A percentile compares a stretch with the other conserved stretches of the same genome.
phyloP scores from a whole-genome alignment of 2,329 filamentous ascomycete species.

The Coniochaeta ligniaria region DNA sequence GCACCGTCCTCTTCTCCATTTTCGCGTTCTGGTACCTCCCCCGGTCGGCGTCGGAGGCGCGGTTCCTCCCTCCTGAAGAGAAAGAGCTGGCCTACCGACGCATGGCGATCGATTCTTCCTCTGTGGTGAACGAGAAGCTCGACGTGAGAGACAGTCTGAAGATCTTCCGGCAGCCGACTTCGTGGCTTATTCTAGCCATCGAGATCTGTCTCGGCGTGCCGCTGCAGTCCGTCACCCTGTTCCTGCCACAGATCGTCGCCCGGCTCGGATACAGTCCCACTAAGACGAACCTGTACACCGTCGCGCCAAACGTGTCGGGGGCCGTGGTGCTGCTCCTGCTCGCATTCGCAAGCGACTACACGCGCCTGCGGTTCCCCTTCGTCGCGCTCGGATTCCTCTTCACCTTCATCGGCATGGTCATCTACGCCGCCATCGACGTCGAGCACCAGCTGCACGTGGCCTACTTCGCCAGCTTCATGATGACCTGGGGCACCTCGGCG shows the following conservation, averaged over 20 bases:
- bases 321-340: conserved; percentile 66
- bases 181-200: conserved; percentile 42
- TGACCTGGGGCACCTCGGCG: conserved; percentile 73
- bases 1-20: conserved; percentile 53
- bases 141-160: conserved; percentile 40
- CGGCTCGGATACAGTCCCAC: conserved; percentile 39
- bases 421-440: conserved; percentile 66
- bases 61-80: conserved; percentile 59
- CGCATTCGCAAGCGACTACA: conserved; percentile 62
- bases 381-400: conserved; percentile 67
- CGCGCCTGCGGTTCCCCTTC: conserved; percentile 62
- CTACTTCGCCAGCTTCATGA: conserved; percentile 75
- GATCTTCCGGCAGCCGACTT: conserved; percentile 43
- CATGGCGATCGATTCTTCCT: conserved; percentile 69
- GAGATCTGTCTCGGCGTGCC: conserved; percentile 55
- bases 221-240: conserved; percentile 41
- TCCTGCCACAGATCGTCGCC: conserved; percentile 47
- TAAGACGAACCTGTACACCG: conserved; percentile 64
- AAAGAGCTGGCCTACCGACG: conserved; percentile 62
- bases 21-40: conserved; percentile 68
- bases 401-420: conserved; percentile 71
- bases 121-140: conserved; percentile 47
- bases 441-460: conserved; percentile 54
- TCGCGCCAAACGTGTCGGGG: conserved; percentile 70
- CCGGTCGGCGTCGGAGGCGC: conserved; percentile 52